Percentiles rank a stretch among this genome's conserved stretches.
Conservation (phyloP, 1,139 yeast species). For the Suhomyces maxii region DNA sequence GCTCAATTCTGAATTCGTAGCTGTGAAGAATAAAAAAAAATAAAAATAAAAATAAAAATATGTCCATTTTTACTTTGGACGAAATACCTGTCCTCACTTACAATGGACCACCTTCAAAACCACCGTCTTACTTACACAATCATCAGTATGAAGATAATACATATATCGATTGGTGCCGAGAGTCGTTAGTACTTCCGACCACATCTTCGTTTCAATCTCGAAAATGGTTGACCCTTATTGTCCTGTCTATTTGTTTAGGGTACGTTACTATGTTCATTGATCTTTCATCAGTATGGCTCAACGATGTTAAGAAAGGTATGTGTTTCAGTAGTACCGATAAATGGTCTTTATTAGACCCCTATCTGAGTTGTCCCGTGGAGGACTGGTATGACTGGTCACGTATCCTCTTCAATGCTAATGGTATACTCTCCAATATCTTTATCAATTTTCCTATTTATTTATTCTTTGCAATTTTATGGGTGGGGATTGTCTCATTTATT, state of each 20-base stretch:
- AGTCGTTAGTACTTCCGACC: conserved; percentile 12
- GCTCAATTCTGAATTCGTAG: too few relatives aligned
- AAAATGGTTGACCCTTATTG: conserved; percentile 63
- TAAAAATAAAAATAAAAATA: too few relatives aligned
- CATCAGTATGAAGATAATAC: conserved; percentile 31
- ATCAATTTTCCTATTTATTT: conserved; percentile 43
- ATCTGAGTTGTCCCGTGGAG: conserved; percentile 45
- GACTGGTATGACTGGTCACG: conserved; percentile 46
- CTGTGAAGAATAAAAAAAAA: too few relatives aligned
- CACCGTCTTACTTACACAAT: conserved; percentile 1
- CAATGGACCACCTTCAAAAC: background rate
- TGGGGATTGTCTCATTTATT: conserved; percentile 31
- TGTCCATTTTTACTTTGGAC: background rate
- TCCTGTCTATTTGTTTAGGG: conserved; percentile 60
- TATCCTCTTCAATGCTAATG: conserved; percentile 25
- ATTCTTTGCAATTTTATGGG: conserved; percentile 28
- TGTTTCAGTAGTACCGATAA: conserved; percentile 38
- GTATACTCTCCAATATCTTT: conserved; percentile 20
- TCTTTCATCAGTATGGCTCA: conserved; percentile 59
- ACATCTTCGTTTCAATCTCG: conserved; percentile 17
- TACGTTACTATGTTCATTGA: conserved; percentile 60
- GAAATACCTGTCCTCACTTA: conserved; percentile 10
- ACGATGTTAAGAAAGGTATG: conserved; percentile 56
- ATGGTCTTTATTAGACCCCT: conserved; percentile 48
- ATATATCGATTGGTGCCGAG: conserved; percentile 34